phyloP scores from a whole-genome alignment of 2,329 filamentous ascomycete species.

The Curvularia eragrostidis region DNA sequence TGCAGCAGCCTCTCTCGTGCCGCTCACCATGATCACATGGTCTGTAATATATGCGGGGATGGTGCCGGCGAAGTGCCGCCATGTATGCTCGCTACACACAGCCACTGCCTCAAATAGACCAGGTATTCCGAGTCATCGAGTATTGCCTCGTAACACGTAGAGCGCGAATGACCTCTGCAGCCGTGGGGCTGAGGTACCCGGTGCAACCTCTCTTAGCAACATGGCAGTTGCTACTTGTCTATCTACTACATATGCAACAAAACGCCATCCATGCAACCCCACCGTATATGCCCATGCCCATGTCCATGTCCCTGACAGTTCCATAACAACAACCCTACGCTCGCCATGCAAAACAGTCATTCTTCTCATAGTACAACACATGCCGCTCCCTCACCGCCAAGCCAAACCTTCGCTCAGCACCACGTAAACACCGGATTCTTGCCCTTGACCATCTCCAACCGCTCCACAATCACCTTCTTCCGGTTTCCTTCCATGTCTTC shows the following conservation, averaged over 20 bases:
- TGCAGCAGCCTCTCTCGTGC: neutral
- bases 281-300: constrained; percentile 5
- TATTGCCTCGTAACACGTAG: neutral
- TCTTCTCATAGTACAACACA: neutral
- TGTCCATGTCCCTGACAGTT: constrained; percentile 1
- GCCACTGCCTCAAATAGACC: neutral
- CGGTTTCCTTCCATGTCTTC: constrained; percentile 91
- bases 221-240: neutral
- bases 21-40: constrained; percentile 5
- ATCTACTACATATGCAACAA: constrained; percentile 13
- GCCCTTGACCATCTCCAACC: constrained; percentile 93
- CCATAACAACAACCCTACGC: constrained; percentile 7
- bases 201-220: constrained; percentile 1
- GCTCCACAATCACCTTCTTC: constrained; percentile 94
- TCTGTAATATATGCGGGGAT: constrained; percentile 2
- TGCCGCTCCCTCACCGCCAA: neutral
- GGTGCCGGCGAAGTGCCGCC: constrained; percentile 2
- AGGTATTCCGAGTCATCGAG: neutral
- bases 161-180: neutral
- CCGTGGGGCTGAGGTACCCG: neutral
- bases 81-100: neutral
- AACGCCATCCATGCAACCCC: constrained; percentile 16
- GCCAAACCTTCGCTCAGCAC: constrained; percentile 65
- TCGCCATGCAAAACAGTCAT: constrained; percentile 9
- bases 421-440: constrained; percentile 97